Evolutionary conservation across 345 rosid genomes (phyloP).

Genomic region (Citrus glauca): DNA sequence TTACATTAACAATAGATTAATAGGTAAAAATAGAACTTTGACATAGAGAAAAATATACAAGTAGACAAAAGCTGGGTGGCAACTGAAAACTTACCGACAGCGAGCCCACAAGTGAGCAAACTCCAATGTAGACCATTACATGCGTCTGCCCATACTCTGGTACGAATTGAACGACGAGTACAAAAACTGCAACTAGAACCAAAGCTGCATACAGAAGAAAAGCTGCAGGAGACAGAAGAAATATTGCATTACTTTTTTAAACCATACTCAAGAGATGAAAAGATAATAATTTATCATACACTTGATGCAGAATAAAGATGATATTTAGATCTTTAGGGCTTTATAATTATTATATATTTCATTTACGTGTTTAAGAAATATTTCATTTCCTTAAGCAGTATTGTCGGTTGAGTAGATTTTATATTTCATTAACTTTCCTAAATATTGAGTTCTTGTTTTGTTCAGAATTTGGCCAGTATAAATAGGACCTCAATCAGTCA

Average conservation of each 20-base stretch:
- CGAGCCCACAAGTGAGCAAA: constrained; percentile 96
- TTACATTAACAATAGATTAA: neutral
- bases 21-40: neutral
- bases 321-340: neutral
- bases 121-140: constrained; percentile 88
- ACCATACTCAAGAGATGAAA: neutral
- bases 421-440: neutral
- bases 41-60: constrained; percentile 2
- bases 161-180: constrained; percentile 60
- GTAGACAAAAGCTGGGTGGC: neutral
- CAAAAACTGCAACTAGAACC: constrained; percentile 62
- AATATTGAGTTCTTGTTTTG: too few species aligned
- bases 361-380: neutral
- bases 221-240: constrained; percentile 48
- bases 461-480: too few species aligned
- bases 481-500: too few species aligned
- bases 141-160: constrained; percentile 96
- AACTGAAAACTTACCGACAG: constrained; percentile 61
- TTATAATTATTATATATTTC: too few species aligned
- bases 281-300: neutral
- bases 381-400: neutral
- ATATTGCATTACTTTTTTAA: neutral
- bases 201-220: constrained; percentile 83
- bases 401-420: neutral
- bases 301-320: neutral